Base-by-base conservation (phyloP, 495 filamentous ascomycete species). In the Parmelia sp. region DNA sequence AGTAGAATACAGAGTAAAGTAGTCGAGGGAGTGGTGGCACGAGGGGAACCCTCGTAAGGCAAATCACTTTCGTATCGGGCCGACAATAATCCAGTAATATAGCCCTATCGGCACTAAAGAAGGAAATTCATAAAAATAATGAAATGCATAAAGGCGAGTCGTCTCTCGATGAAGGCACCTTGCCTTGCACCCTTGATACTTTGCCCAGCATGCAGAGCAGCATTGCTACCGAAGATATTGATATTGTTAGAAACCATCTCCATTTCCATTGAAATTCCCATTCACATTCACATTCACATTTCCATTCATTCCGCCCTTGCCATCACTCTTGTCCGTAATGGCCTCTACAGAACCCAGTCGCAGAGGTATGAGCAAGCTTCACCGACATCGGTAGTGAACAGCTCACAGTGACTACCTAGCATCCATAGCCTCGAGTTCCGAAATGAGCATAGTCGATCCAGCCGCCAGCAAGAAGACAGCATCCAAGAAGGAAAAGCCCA, bases 401-500 rank as follows among this genome's bases (percentile, higher is more conserved):
- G 63, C 59, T 47, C 35, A 63, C 37, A 23, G 14, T 57, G 58
- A 58, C 35, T 23, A 14, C 44, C 4, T 27, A 71, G 69, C 53
- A 51, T 72, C 76, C 62, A 68, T 75, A 19, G 57, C 66, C 27
- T 71, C 65, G 68, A 76, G 65, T 61, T 72, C 73, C 4, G 79
- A 71, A 23, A 49, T 79, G 42, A 80, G 77, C 66, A 66, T 82
- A 33, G 74, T 81, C 40, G 79, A 81, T 72, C 62, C 62, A 35
- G 76, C 76, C 19, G 78, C 75, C 23, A 77, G 76, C 55, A 80
- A 76, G 63, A 81, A 80, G 64, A 76, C 74, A 56, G 82, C 84
- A 8, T 77, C 81, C 62, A 89, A 90, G 72, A 88, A 90, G 74
- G 80, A 80, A 23, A 86, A 79, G 65, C 62, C 69, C 27, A 79